Base-by-base conservation (phyloP, 1,284 basidiomycete species). In the Salmacisia buchloeana region DNA sequence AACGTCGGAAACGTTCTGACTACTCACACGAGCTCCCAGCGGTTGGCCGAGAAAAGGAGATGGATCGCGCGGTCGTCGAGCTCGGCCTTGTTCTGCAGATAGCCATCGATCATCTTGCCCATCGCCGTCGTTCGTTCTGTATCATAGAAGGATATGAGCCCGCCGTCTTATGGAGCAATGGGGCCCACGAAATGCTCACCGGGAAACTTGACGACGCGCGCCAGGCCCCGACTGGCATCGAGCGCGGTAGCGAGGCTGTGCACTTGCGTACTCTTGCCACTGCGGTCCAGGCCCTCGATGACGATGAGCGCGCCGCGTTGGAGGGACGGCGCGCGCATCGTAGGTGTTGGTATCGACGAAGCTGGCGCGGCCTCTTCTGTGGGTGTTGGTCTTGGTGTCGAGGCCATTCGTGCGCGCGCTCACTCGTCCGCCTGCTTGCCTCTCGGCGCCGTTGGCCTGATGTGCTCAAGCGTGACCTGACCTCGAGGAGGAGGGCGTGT, bases 11-110 rank as follows among this genome's bases (percentile, higher is more conserved):
- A 25, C 31, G 45, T n/a, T 38, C 12, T 15, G 18, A 7, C 18
- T n/a, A 85, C 87, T 77, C 70, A 94, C 90, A 88, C 88, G 69
- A 89, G 85, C 80, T 98, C 94, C 94, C 96, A 98, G 25, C 94
- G 86, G 79, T 98, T 99, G 1, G 94, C 94, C 57, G 91, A 89
- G 83, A 98, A 98, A 62, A 99, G 85, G 1, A 97, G 86, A 78
- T 98, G 94, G 62, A 98, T 88, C 2, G 89, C 89, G 69, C 85
- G 89, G 81, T 97, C 92, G 80, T 96, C 91, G 60, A 97, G 84
- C 25, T 97, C 91, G 9, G 88, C 85, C 63, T 89, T 81, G 21
- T 88, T 90, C 61, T 86, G 74, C 38, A 99, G 84, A 81, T 98
- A 99, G 12, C 88, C 85, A 80, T 98, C 89, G 76, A 98, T 96